Conservation (phyloP, 2,329 filamentous ascomycete genomes). For the Penicillium nordicum region DNA sequence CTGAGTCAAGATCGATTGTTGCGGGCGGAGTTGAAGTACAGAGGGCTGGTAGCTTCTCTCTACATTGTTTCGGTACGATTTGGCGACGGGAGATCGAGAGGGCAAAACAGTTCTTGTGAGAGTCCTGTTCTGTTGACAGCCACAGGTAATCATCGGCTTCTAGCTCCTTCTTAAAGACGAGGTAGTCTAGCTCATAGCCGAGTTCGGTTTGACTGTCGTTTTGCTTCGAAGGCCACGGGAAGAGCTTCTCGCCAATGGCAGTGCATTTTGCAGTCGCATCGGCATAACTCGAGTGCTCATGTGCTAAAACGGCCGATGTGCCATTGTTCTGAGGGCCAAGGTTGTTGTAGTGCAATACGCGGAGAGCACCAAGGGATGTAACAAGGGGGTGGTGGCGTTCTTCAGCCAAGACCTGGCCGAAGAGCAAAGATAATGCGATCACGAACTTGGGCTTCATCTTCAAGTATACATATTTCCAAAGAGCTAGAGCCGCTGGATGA, state of each 20-base stretch:
- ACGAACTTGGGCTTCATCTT: background rate
- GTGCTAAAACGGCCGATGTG: constrained; percentile 21
- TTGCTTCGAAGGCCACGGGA: constrained; percentile 9
- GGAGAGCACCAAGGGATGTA: constrained; percentile 19
- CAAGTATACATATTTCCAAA: background rate
- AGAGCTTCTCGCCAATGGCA: constrained; percentile 24
- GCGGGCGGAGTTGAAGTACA: constrained; percentile 22
- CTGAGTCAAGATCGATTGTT: constrained; percentile 18
- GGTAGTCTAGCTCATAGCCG: constrained; percentile 19
- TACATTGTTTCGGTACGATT: constrained; percentile 11
- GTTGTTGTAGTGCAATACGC: constrained; percentile 26
- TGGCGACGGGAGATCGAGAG: constrained; percentile 15
- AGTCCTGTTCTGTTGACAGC: constrained; percentile 7
- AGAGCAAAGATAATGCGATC: background rate
- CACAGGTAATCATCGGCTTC: constrained; percentile 13
- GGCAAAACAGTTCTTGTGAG: constrained; percentile 11
- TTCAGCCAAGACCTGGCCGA: background rate
- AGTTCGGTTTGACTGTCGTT: constrained; percentile 9
- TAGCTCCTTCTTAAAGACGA: constrained; percentile 16
- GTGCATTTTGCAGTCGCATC: constrained; percentile 17
- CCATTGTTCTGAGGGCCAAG: constrained; percentile 25
- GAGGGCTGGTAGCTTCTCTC: constrained; percentile 16
- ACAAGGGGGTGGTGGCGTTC: background rate
- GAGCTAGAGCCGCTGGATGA: background rate
- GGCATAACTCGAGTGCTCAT: constrained; percentile 10